Conservation (phyloP, 192 early-diverging fungal genomes). For the Linnemannia zychae region DNA sequence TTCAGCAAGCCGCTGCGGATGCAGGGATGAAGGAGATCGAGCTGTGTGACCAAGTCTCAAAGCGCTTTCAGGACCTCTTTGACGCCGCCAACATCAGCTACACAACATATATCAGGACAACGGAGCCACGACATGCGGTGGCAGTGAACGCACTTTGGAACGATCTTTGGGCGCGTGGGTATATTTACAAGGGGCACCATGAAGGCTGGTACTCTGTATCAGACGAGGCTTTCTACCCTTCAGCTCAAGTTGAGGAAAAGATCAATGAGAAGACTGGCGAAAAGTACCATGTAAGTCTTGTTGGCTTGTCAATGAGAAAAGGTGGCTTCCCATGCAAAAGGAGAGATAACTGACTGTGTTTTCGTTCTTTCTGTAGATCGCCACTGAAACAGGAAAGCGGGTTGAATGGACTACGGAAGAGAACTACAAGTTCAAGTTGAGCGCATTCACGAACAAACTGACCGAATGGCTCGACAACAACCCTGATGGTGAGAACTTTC, state of each 20-base stretch:
- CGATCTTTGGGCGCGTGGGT: slow-evolving; percentile 72
- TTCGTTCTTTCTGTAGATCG: slow-evolving; percentile 50
- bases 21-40: slow-evolving; percentile 68
- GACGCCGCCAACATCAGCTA: slow-evolving; percentile 79
- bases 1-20: slow-evolving; percentile 88
- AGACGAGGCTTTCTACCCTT: slow-evolving; percentile 93
- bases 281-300: slow-evolving; percentile 57
- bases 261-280: slow-evolving; percentile 64
- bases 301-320: background rate
- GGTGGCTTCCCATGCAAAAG: background rate
- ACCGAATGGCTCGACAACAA: slow-evolving; percentile 77
- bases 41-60: slow-evolving; percentile 86
- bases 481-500: slow-evolving; percentile 61
- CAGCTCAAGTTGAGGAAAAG: slow-evolving; percentile 78
- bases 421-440: slow-evolving; percentile 94
- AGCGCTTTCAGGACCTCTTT: slow-evolving; percentile 78
- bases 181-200: slow-evolving; percentile 93
- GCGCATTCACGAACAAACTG: slow-evolving; percentile 71
- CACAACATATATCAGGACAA: slow-evolving; percentile 91
- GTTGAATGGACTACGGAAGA: slow-evolving; percentile 94
- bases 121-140: slow-evolving; percentile 76
- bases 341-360: background rate
- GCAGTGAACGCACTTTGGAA: slow-evolving; percentile 86
- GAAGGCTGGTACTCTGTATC: slow-evolving; percentile 97
- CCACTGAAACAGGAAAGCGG: slow-evolving; percentile 85